A percentile compares a stretch with the other conserved stretches of the same genome.
Conservation (phyloP, 2,329 filamentous ascomycete species). For the Diaporthe capsici region DNA sequence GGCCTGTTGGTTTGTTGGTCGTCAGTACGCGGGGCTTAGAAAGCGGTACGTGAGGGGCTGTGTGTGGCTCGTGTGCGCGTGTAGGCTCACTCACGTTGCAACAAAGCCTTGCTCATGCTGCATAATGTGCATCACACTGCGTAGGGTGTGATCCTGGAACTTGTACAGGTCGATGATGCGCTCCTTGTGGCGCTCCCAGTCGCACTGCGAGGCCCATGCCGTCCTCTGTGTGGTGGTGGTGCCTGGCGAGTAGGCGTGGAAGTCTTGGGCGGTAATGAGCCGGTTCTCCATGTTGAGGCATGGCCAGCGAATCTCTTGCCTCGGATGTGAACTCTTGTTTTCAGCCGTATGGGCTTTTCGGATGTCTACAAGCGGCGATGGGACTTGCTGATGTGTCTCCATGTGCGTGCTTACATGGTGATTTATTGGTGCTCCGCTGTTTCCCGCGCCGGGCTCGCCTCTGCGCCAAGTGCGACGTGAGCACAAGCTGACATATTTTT, state of each 20-base stretch:
- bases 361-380: neutral
- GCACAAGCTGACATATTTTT: constrained; percentile 10
- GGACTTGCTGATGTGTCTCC: constrained; percentile 12
- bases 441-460: constrained; percentile 8
- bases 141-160: constrained; percentile 41
- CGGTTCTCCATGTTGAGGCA: constrained; percentile 20
- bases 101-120: constrained; percentile 41
- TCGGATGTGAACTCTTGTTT: neutral
- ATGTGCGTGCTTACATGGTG: constrained; percentile 1
- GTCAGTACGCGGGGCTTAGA: constrained; percentile 6
- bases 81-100: constrained; percentile 43
- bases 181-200: constrained; percentile 42
- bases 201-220: constrained; percentile 29
- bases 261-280: constrained; percentile 9
- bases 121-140: constrained; percentile 46
- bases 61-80: neutral
- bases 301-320: constrained; percentile 6
- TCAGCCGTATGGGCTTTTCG: neutral
- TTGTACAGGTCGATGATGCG: constrained; percentile 46
- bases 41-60: neutral
- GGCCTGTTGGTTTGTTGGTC: constrained; percentile 10
- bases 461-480: constrained; percentile 21
- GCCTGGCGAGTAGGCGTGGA: neutral
- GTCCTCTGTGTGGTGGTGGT: neutral
- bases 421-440: constrained; percentile 18